Percentiles rank a stretch among this genome's conserved stretches.
phyloP scores from a whole-genome alignment of 2,329 filamentous ascomycete species.

The Fusarium sp. region DNA sequence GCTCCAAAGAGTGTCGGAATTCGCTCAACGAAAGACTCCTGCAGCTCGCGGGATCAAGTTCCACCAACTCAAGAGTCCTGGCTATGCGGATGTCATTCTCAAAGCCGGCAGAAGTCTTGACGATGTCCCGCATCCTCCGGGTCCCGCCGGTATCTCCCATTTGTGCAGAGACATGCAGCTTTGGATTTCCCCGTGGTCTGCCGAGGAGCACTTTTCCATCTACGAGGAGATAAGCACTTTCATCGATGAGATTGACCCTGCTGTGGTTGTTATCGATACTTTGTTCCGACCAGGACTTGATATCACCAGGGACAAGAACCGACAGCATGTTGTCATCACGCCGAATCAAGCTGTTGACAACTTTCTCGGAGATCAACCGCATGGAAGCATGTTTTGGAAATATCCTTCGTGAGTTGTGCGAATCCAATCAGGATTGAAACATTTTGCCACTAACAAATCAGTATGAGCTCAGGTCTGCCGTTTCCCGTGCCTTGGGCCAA shows the following conservation, averaged over 20 bases:
- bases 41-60: background rate
- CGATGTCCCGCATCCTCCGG: slow-evolving; percentile 1
- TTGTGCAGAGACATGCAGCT: slow-evolving; percentile 9
- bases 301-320: background rate
- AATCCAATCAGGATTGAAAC: background rate
- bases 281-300: slow-evolving; percentile 17
- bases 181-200: slow-evolving; percentile 12
- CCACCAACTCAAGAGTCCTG: background rate
- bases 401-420: slow-evolving; percentile 31
- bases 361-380: slow-evolving; percentile 31
- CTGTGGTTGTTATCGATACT: background rate
- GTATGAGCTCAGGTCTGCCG: slow-evolving; percentile 51
- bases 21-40: background rate
- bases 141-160: background rate
- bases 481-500: slow-evolving; percentile 58
- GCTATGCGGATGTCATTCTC: background rate
- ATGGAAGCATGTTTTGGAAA: slow-evolving; percentile 39
- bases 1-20: background rate
- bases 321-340: slow-evolving; percentile 12
- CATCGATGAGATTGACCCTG: background rate
- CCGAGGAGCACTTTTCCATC: slow-evolving; percentile 11
- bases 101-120: slow-evolving; percentile 6
- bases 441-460: background rate
- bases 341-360: slow-evolving; percentile 21
- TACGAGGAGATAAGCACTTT: background rate